Evolutionary conservation across 495 filamentous ascomycete species (phyloP), one percentile per base, ranked within the genome.

Genomic region (Annulohypoxylon nitens): DNA sequence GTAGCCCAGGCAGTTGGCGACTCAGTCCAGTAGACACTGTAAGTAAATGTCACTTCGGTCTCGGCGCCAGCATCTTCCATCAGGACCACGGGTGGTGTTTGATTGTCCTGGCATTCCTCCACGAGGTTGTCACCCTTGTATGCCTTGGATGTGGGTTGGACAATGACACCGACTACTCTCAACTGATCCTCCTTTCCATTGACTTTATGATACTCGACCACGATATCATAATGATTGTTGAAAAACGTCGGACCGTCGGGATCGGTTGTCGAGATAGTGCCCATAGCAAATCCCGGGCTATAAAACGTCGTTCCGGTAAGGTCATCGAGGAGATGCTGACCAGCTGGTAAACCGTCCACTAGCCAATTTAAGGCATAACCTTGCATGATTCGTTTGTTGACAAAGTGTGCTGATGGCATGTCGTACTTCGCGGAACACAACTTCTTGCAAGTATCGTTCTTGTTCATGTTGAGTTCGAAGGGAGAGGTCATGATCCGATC

Each of bases 351-450:
- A 9, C 97, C 96, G 80, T 99, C 96, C 7, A 98, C 89, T 59
- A 98, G 81, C 94, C 95, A 98, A 82, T 99, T 97, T 78, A 98
- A 84, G 75, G 95, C 92, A 80, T 94, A 97, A 26, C 90, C 91
- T 76, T 95, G 88, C 75, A 81, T 83, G 76, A 99, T 98, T 71
- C 89, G 87, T 70, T 86, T 84, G 78, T 97, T 97, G 33, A 96
- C 91, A 66, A 95, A 98, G 48, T 88, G 84, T 25, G 93, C 90
- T 39, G 89, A 88, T 37, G 83, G 82, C n/a, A 86, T 78, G 58
- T 92, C 87, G 71, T 94, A 97, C 33, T 82, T 87, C 50, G 86
- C 85, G 53, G 84, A 78, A 76, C 96, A 99, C 36, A 94, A 81
- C 14, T 84, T 81, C 80, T 95, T 94, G 85, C 96, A 99, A 0